A percentile compares a stretch with the other conserved stretches of the same genome.
Conservation (phyloP, 1,139 yeast genomes). For the Candida sanyaensis region DNA sequence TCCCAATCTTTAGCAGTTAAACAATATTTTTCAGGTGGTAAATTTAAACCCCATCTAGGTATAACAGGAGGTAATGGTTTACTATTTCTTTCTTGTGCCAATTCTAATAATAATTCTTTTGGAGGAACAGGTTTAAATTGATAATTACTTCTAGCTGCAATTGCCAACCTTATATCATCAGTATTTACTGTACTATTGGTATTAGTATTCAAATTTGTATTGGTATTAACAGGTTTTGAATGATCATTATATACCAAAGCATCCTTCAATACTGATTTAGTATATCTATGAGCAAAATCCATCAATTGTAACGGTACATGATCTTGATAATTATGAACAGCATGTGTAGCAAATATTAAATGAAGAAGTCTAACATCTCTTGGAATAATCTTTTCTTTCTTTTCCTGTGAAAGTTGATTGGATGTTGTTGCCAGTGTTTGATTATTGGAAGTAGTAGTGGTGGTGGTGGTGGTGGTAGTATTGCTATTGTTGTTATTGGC, state of each 20-base stretch:
- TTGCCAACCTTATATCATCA: constrained; percentile 89
- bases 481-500: constrained; percentile 2
- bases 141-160: constrained; percentile 89
- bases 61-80: constrained; percentile 89
- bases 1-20: constrained; percentile 82
- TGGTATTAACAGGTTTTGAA: constrained; percentile 45
- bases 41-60: constrained; percentile 87
- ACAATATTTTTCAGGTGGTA: constrained; percentile 98
- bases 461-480: constrained; percentile 1
- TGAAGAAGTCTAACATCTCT: constrained; percentile 91
- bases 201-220: constrained; percentile 34
- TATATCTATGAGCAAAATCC: constrained; percentile 94
- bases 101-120: constrained; percentile 82
- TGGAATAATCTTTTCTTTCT: constrained; percentile 50
- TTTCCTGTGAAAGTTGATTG: constrained; percentile 11
- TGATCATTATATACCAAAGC: constrained; percentile 90
- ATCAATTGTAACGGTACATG: constrained; percentile 92
- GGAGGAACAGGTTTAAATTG: constrained; percentile 97
- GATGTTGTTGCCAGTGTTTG: constrained; percentile 1
- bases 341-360: constrained; percentile 89
- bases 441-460: constrained; percentile 1
- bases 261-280: constrained; percentile 82
- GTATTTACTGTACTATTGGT: constrained; percentile 62
- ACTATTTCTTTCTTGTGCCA: constrained; percentile 90
- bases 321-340: constrained; percentile 89